Percentiles rank a stretch among this genome's conserved stretches.
These are phyloP conservation scores for Candida ascalaphidarum DNA, from an alignment of 805 yeast genomes.

Conservation along the genomic window DNA sequence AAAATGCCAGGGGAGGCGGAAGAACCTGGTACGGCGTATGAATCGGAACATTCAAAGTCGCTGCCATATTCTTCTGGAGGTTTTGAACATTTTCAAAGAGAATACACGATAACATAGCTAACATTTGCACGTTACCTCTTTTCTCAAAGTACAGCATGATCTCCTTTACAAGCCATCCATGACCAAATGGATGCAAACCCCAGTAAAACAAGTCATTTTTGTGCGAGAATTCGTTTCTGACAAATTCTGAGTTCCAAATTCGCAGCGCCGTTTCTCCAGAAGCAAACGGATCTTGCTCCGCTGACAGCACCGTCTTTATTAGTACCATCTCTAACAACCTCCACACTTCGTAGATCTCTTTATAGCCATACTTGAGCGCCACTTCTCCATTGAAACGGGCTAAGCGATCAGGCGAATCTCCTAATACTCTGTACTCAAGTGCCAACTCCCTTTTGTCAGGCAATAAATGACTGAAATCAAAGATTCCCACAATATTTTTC, in stretches of 20 bases:
- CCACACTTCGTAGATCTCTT: constrained; percentile 73
- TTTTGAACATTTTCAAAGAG: constrained; percentile 37
- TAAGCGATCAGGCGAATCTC: constrained; percentile 53
- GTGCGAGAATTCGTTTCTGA: constrained; percentile 3
- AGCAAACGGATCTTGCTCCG: neutral
- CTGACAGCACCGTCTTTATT: constrained; percentile 14
- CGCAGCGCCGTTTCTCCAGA: too few species aligned
- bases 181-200: constrained; percentile 79
- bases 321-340: constrained; percentile 42
- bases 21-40: constrained; percentile 37
- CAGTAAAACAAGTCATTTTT: constrained; percentile 42
- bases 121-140: constrained; percentile 71
- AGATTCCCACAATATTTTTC: constrained; percentile 49
- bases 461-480: constrained; percentile 60
- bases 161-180: constrained; percentile 53
- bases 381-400: constrained; percentile 66
- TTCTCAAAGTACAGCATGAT: constrained; percentile 58
- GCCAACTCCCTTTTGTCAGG: constrained; percentile 74
- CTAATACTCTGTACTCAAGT: constrained; percentile 53
- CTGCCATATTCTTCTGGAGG: constrained; percentile 9
- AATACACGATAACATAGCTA: constrained; percentile 80
- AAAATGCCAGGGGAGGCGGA: constrained; percentile 15
- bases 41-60: constrained; percentile 28
- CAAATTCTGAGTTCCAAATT: constrained; percentile 4
- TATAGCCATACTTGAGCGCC: constrained; percentile 53